Conservation (phyloP, 768 basidiomycete species). For the Kwoniella shandongensis region DNA sequence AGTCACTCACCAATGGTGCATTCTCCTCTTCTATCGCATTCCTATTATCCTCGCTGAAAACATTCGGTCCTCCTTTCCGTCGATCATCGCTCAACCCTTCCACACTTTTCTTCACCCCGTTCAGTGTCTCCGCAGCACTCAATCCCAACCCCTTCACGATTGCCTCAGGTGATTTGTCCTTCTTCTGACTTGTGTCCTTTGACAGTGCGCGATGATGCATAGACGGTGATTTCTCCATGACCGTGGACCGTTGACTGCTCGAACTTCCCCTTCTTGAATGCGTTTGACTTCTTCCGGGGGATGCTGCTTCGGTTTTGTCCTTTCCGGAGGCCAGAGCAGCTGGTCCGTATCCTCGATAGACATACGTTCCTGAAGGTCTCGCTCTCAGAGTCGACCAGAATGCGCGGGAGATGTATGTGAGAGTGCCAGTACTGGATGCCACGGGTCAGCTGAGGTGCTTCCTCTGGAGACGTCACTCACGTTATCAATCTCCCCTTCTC, state of each 20-base stretch:
- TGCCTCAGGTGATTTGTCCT: slow-evolving; percentile 4
- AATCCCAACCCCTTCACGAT: slow-evolving; percentile 23
- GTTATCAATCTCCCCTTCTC: slow-evolving; percentile 52
- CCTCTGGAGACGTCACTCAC: slow-evolving; percentile 33
- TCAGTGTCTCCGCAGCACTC: slow-evolving; percentile 23
- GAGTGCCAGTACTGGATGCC: background rate
- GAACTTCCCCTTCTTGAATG: slow-evolving; percentile 41
- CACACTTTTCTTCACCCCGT: slow-evolving; percentile 26
- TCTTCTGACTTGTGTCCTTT: background rate
- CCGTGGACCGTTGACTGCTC: slow-evolving; percentile 23
- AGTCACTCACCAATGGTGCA: slow-evolving; percentile 41
- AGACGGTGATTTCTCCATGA: slow-evolving; percentile 17
- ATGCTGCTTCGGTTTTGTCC: slow-evolving; percentile 14
- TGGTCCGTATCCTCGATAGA: slow-evolving; percentile 55
- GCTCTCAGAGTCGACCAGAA: slow-evolving; percentile 51
- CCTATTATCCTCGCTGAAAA: slow-evolving; percentile 18
- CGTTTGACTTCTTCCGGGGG: slow-evolving; percentile 21
- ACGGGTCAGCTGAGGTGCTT: background rate
- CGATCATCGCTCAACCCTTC: slow-evolving; percentile 29
- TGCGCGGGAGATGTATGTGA: slow-evolving; percentile 47
- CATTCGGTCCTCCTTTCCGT: slow-evolving; percentile 8
- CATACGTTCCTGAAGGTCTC: slow-evolving; percentile 51
- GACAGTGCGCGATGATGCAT: slow-evolving; percentile 18
- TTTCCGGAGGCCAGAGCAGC: slow-evolving; percentile 41
- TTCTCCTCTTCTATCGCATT: slow-evolving; percentile 50